Base-by-base conservation (phyloP, 73 alveolate genomes). In the Uronychia binucleata region DNA sequence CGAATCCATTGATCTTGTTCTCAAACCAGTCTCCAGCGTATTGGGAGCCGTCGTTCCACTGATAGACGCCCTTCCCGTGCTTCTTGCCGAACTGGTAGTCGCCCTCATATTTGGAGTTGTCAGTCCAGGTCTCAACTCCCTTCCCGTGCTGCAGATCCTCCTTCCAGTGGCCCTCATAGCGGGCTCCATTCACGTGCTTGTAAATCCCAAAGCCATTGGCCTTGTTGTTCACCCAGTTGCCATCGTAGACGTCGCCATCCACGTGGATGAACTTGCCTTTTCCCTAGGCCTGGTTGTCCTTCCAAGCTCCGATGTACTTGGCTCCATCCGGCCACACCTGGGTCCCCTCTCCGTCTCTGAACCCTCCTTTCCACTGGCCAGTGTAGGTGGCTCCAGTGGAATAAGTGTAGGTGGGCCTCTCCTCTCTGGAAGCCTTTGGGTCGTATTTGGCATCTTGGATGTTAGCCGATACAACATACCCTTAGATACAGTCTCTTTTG, bases 351-450 rank as follows among this genome's bases (percentile, higher is more conserved):
- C 98, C 98, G 60, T 94, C 93, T 34, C 98, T 86, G 80, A 94
- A 94, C 0, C 97, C 97, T 0, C 98, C 98, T 0, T 81, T 57
- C 96, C 96, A 94, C 28, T 92, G 96, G 1, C 98, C 98, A 0
- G 31, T 26, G 74, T 94, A 94, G 58, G 82, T 75, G 26, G 96
- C 93, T 33, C 95, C 95, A 5, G 93, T 81, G 46, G 88, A 77
- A 77, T 94, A 94, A 76, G 86, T 89, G 84, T 92, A 85, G 30
- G 93, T 82, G 29, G 78, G 78, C 26, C 78, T 25, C 34, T 25
- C 29, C 26, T 67, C 78, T 67, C 78, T 67, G 5, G 34, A 26
- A 5, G 78, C 30, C 14, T 67, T 67, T 14, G 78, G 78, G 30
- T 67, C 30, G 32, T 67, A 67, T 67, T 46, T 46, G 5, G 67